Base-by-base conservation (phyloP, 2,329 filamentous ascomycete species). In the Monosporascus sp. region DNA sequence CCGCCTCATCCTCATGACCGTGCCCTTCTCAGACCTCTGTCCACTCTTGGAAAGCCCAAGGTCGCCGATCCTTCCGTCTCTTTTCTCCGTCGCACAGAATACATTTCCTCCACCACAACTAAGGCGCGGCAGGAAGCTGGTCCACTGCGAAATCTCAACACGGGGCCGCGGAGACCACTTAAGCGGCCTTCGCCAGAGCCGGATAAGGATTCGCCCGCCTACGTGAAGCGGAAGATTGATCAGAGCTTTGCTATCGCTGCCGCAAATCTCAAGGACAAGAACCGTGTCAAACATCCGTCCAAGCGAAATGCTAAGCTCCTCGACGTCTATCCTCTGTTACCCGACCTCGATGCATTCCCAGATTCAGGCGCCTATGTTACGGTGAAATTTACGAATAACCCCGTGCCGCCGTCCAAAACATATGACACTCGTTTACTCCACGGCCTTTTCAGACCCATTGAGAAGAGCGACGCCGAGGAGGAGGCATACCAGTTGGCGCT, bases 41-140 rank as follows among this genome's bases (percentile, higher is more conserved):
- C 91, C 37, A 86, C 90, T 48, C 81, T 99, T 22, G 91, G 91
- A 63, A 96, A 96, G 71, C 86, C 87, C 45, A 89, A 89, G 62
- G 81, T 85, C 43, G 83, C 84, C 57, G 88, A 90, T 58, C 79
- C 87, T 19, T 86, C 87, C 58, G 91, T 96, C 51, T 96, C 91
- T 58, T 99, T 99, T 80, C 81, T 99, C 61, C 90, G 94, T 54
- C 85, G 93, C 65, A 97, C 94, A 52, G 94, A 99, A 71, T 97
- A 97, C 74, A 97, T 96, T 65, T 89, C 89, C 11, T 82, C 81
- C 3, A 73, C 75, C 22, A 75, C 74, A 31, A 67, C 75, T 6
- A 84, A 82, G 65, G 67, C 65, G 19, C 70, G 71, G 35, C 72
- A 73, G 53, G 78, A 82, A 49, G 77, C 78, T 0, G 78, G 77